phyloP scores from a whole-genome alignment of 306 rosid genomes.

The Boehmeria nivea region DNA sequence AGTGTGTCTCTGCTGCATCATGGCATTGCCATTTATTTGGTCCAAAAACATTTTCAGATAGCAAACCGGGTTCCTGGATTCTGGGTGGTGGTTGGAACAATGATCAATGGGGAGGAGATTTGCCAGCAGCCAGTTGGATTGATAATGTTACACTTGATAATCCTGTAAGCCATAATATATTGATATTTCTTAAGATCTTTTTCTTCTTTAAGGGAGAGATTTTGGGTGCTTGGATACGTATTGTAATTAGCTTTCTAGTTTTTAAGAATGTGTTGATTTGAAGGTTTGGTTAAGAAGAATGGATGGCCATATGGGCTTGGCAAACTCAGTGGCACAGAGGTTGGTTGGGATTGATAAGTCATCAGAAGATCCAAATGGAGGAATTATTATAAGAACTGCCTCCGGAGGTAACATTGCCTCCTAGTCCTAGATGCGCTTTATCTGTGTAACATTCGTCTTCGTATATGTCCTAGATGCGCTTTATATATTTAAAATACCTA shows the following conservation, averaged over 20 bases:
- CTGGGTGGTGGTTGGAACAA: slow-evolving; percentile 97
- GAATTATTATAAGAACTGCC: slow-evolving; percentile 51
- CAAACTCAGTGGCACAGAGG: slow-evolving; percentile 58
- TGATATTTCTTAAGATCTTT: background rate
- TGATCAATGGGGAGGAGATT: slow-evolving; percentile 83
- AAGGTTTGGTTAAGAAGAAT: slow-evolving; percentile 77
- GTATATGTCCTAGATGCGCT: too few species aligned
- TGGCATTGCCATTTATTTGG: background rate
- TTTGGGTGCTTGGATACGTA: slow-evolving; percentile 9
- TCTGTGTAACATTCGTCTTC: too few species aligned
- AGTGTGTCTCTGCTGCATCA: slow-evolving; percentile 1
- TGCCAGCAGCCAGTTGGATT: slow-evolving; percentile 74
- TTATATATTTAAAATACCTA: background rate
- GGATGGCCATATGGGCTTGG: slow-evolving; percentile 89
- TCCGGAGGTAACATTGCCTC: slow-evolving; percentile 57
- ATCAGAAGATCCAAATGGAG: slow-evolving; percentile 66
- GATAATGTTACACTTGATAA: slow-evolving; percentile 57
- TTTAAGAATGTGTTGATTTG: slow-evolving; percentile 10
- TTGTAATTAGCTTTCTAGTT: background rate
- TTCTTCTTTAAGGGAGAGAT: background rate
- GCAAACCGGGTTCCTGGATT: slow-evolving; percentile 72
- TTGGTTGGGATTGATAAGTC: slow-evolving; percentile 55
- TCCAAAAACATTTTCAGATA: slow-evolving; percentile 31
- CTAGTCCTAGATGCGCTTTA: too few species aligned
- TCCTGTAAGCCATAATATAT: slow-evolving; percentile 56